Percentiles rank a stretch among this genome's conserved stretches.
Evolutionary conservation across 1,139 yeast genomes (phyloP).

Genomic region (Nakaseomyces uthaithaninus): DNA sequence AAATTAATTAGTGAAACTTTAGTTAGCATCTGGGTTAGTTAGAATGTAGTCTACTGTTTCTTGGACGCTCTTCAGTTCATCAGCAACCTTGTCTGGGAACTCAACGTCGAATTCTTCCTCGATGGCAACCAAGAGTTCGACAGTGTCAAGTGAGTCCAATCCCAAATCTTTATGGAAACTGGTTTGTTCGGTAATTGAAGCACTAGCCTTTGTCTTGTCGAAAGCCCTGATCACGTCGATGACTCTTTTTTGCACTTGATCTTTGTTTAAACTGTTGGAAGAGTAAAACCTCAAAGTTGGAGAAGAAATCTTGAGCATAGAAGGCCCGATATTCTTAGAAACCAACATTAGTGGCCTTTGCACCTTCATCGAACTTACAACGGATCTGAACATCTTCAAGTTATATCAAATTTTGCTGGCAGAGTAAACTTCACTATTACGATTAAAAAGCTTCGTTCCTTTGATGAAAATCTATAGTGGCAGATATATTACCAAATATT

Average conservation of each 20-base stretch:
- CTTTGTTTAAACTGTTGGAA: conserved; percentile 6
- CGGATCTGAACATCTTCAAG: conserved; percentile 6
- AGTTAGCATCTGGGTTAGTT: conserved; percentile 34
- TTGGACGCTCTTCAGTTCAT: conserved; percentile 60
- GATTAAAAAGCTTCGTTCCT: too few species aligned
- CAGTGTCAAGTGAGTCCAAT: conserved; percentile 63
- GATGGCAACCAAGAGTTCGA: conserved; percentile 62
- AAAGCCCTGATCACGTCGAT: conserved; percentile 29
- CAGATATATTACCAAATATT: too few species aligned
- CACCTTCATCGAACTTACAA: background rate
- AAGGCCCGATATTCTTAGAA: background rate
- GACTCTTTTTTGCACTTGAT: conserved; percentile 6
- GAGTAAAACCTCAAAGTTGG: conserved; percentile 6
- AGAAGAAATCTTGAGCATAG: conserved; percentile 1
- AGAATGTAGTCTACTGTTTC: conserved; percentile 56
- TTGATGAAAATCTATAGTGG: too few species aligned
- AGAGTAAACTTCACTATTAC: too few species aligned
- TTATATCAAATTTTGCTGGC: too few species aligned
- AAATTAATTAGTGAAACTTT: conserved; percentile 35
- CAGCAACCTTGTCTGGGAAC: conserved; percentile 58
- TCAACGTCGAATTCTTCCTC: conserved; percentile 67
- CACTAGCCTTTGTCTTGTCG: conserved; percentile 25
- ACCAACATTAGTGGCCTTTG: conserved; percentile 6
- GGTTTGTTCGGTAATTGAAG: conserved; percentile 27
- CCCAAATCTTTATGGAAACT: conserved; percentile 44